These are phyloP conservation scores for Cyberlindnera maritima DNA, from an alignment of 805 yeast species.

Conservation along the genomic window DNA sequence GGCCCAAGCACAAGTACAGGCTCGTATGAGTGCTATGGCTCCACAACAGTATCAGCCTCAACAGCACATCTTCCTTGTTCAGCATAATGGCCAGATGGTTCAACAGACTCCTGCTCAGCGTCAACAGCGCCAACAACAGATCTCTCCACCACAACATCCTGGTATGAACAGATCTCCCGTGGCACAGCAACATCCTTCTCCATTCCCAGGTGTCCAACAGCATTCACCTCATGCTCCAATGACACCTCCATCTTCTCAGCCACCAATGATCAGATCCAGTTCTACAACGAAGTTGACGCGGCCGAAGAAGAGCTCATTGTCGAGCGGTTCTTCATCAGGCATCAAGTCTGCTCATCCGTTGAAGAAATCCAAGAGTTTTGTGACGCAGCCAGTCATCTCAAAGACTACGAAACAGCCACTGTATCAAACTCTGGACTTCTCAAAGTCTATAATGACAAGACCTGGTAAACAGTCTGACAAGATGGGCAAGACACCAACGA, in stretches of 20 bases:
- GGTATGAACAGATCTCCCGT: neutral
- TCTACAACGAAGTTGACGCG: constrained; percentile 25
- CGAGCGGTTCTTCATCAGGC: constrained; percentile 4
- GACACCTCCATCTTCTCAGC: constrained; percentile 13
- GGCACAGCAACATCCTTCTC: neutral
- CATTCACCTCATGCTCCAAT: constrained; percentile 5
- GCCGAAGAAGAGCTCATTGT: constrained; percentile 21
- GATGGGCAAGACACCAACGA: constrained; percentile 5
- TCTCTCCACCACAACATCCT: neutral
- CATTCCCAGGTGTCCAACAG: neutral
- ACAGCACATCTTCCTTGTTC: constrained; percentile 6
- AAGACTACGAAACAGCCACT: constrained; percentile 12
- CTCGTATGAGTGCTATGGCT: constrained; percentile 1
- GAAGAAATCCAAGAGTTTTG: constrained; percentile 27
- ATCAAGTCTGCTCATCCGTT: constrained; percentile 3
- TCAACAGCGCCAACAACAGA: neutral
- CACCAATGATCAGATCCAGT: constrained; percentile 18
- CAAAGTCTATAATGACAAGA: constrained; percentile 11
- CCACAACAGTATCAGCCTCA: constrained; percentile 14
- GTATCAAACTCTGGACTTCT: constrained; percentile 27
- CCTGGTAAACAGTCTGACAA: neutral
- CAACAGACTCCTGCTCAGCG: constrained; percentile 27
- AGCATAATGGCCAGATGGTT: constrained; percentile 3
- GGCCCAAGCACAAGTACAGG: constrained; percentile 2
- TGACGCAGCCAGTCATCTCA: constrained; percentile 5